Conservation (phyloP, 73 alveolate species). For the Durusdinium trenchii region DNA sequence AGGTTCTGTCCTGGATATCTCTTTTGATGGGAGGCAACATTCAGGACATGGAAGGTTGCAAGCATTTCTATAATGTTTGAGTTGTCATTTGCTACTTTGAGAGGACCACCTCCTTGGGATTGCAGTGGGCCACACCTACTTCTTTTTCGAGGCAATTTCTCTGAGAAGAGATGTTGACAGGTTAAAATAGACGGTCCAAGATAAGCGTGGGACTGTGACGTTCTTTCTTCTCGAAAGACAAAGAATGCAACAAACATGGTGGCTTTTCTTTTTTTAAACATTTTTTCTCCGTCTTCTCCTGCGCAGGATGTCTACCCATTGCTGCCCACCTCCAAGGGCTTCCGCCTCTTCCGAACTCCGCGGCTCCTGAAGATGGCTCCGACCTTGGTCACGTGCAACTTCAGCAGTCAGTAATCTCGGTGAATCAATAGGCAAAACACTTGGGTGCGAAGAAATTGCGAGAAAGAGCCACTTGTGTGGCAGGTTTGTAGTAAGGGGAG, state of each 20-base stretch:
- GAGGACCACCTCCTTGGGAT: constrained; percentile 94
- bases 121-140: constrained; percentile 94
- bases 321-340: constrained; percentile 87
- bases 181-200: neutral
- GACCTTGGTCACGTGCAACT: too few species aligned
- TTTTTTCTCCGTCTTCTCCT: neutral
- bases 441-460: too few species aligned
- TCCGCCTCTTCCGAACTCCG: constrained; percentile 86
- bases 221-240: neutral
- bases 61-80: neutral
- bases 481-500: too few species aligned
- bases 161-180: neutral
- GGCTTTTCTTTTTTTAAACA: neutral
- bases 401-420: too few species aligned
- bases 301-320: constrained; percentile 92
- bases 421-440: too few species aligned
- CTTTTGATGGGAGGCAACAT: constrained; percentile 86
- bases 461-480: too few species aligned
- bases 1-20: constrained; percentile 84
- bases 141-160: constrained; percentile 91
- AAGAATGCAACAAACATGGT: neutral
- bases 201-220: too few species aligned
- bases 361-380: constrained; percentile 52
- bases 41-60: constrained; percentile 43
- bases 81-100: neutral